A percentile compares a stretch with the other conserved stretches of the same genome.
Evolutionary conservation across 257 asterid species (phyloP).

Genomic region (Scutellaria galericulata): DNA sequence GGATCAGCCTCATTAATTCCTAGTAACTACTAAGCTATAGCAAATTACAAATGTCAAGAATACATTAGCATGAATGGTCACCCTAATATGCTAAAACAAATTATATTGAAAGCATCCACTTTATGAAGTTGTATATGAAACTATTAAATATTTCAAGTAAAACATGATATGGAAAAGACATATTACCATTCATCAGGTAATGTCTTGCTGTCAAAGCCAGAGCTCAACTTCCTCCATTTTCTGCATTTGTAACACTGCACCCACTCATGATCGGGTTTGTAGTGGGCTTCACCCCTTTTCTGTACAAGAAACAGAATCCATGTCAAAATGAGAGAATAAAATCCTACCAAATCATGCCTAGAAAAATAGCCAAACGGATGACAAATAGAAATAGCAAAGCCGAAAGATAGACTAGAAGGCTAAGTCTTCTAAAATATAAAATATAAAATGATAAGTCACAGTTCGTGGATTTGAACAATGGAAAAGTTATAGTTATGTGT

Average conservation of each 20-base stretch:
- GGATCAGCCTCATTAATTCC: constrained; percentile 9
- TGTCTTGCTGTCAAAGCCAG: constrained; percentile 56
- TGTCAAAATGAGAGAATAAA: constrained; percentile 24
- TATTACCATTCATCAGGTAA: constrained; percentile 71
- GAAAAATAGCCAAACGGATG: neutral
- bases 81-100: neutral
- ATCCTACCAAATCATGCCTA: constrained; percentile 15
- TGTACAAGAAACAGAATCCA: constrained; percentile 41
- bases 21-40: constrained; percentile 16
- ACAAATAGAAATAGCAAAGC: neutral
- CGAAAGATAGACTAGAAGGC: constrained; percentile 15
- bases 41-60: neutral
- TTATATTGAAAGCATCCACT: neutral
- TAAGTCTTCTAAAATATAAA: neutral
- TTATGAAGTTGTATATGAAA: neutral
- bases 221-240: constrained; percentile 73
- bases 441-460: neutral
- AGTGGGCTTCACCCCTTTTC: constrained; percentile 49
- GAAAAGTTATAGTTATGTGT: neutral
- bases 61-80: neutral
- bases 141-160: constrained; percentile 20
- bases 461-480: constrained; percentile 1
- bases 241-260: constrained; percentile 89
- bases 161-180: constrained; percentile 7
- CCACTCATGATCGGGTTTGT: constrained; percentile 82